Evolutionary conservation across 345 rosid species (phyloP).

Genomic region (Citrus unshiu): DNA sequence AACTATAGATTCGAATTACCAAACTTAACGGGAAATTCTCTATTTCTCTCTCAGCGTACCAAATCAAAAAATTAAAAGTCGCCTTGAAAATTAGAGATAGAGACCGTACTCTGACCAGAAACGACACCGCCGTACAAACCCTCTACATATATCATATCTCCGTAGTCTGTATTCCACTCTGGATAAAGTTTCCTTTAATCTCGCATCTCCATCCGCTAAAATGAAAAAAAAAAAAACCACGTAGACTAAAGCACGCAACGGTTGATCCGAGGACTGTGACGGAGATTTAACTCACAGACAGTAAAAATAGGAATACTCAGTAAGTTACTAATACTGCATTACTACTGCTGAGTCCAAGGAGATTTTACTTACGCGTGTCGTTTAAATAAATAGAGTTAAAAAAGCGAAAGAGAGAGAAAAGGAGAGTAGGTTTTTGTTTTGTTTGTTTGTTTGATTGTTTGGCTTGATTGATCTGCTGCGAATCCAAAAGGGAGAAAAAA

Average conservation of each 20-base stretch:
- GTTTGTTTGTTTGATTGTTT: neutral
- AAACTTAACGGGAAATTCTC: too few relatives aligned
- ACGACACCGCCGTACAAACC: neutral
- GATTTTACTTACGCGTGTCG: neutral
- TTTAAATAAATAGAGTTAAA: neutral
- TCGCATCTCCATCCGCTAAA: neutral
- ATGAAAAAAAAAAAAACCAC: too few relatives aligned
- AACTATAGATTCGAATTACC: too few relatives aligned
- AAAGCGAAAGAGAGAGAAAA: neutral
- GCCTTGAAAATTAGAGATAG: neutral
- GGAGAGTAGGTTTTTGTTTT: slow-evolving; percentile 4
- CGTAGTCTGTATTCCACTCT: too few relatives aligned
- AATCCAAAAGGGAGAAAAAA: neutral
- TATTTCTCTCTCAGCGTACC: too few relatives aligned
- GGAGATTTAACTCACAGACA: neutral
- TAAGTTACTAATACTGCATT: neutral
- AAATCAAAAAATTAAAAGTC: too few relatives aligned
- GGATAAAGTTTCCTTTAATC: neutral
- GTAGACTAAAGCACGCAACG: neutral
- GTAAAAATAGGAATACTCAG: neutral
- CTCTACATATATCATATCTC: too few relatives aligned
- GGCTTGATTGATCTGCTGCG: neutral
- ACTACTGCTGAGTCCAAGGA: neutral
- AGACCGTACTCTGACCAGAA: slow-evolving; percentile 1
- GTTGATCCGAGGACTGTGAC: neutral